Percentiles rank a stretch among this genome's conserved stretches.
Evolutionary conservation across 306 rosid species (phyloP).

Genomic region (Heteromeles arbutifolia): DNA sequence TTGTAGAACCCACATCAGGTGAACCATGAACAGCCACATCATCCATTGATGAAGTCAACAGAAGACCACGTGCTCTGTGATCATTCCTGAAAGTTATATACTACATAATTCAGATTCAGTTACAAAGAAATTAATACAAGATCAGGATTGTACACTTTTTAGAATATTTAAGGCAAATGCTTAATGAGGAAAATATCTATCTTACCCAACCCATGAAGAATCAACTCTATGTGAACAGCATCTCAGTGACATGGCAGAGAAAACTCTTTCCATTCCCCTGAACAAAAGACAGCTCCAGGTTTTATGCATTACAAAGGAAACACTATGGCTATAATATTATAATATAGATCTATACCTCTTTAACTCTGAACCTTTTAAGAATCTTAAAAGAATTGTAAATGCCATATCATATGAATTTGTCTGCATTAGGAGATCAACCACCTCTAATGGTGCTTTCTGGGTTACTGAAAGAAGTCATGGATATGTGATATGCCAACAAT

Average conservation of each 20-base stretch:
- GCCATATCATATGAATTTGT: too few species aligned
- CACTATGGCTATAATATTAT: not conserved
- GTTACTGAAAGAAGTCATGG: too few species aligned
- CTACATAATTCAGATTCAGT: conserved; percentile 8
- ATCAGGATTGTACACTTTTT: not conserved
- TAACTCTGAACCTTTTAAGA: too few species aligned
- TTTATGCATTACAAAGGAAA: conserved; percentile 15
- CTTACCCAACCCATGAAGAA: conserved; percentile 55
- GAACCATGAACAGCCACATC: conserved; percentile 55
- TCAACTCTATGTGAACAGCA: conserved; percentile 66
- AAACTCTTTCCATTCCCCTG: conserved; percentile 82
- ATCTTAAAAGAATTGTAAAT: too few species aligned
- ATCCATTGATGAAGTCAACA: conserved; percentile 59
- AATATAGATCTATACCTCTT: conserved; percentile 16
- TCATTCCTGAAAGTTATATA: conserved; percentile 32
- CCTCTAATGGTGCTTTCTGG: too few species aligned
- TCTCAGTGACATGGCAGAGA: conserved; percentile 61
- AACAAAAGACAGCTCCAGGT: conserved; percentile 15
- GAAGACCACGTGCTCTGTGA: conserved; percentile 49
- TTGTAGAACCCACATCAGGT: conserved; percentile 38
- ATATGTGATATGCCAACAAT: too few species aligned
- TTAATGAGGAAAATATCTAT: conserved; percentile 17
- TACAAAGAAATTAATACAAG: conserved; percentile 1
- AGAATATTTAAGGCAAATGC: conserved; percentile 14
- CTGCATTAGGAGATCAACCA: too few species aligned